Percentiles rank a stretch among this genome's conserved stretches.
Evolutionary conservation across 371 early-diverging fungal species (phyloP).

Genomic region (Actinomortierella wolfii): DNA sequence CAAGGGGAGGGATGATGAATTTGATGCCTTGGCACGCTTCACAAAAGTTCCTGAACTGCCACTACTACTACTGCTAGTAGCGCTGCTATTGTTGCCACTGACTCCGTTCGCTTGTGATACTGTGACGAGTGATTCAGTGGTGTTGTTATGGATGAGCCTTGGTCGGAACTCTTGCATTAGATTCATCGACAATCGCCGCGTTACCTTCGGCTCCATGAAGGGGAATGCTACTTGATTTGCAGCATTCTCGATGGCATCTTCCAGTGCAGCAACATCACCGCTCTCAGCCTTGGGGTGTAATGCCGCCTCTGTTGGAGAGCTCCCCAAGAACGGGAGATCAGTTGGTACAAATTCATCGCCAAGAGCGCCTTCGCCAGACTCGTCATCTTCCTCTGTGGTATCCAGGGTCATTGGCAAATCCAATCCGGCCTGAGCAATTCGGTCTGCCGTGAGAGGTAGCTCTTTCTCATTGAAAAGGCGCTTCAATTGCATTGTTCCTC

Average conservation of each 20-base stretch:
- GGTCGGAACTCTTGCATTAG: constrained; percentile 59
- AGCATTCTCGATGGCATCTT: constrained; percentile 43
- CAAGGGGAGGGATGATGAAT: constrained; percentile 1
- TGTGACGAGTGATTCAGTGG: constrained; percentile 36
- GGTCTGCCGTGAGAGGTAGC: constrained; percentile 33
- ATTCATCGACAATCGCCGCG: constrained; percentile 63
- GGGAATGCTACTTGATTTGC: constrained; percentile 42
- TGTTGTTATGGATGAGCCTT: constrained; percentile 22
- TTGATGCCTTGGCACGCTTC: constrained; percentile 10
- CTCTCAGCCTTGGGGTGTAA: constrained; percentile 31
- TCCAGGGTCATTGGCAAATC: constrained; percentile 47
- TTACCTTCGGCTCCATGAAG: constrained; percentile 55
- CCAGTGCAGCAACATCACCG: constrained; percentile 40
- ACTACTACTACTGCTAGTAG: too few species aligned
- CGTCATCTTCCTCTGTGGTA: constrained; percentile 10
- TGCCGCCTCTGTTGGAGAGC: constrained; percentile 29
- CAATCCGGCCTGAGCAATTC: constrained; percentile 28
- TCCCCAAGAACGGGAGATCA: constrained; percentile 32
- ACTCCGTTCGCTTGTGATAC: constrained; percentile 16
- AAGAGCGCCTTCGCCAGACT: too few species aligned
- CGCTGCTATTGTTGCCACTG: too few species aligned
- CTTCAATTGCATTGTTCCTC: constrained; percentile 68
- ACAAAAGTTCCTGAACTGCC: too few species aligned
- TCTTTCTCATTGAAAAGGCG: constrained; percentile 67
- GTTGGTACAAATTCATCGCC: constrained; percentile 13